Percentiles rank a stretch among this genome's conserved stretches.
These are phyloP conservation scores for Schwanniomyces etchellsii DNA, from an alignment of 1,139 yeast genomes.

Conservation along the genomic window DNA sequence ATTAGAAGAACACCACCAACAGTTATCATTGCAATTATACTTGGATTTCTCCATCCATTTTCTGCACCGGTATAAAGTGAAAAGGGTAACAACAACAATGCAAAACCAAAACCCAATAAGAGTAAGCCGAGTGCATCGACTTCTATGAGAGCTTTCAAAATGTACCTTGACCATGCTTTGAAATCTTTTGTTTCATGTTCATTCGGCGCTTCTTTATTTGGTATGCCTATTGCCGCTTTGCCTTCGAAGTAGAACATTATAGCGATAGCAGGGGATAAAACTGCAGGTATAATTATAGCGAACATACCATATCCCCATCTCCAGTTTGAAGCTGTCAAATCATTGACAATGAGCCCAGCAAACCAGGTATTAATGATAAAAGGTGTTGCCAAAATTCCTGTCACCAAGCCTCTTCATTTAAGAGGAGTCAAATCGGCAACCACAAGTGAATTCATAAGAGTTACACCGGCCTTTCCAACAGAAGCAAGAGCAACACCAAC, in stretches of 20 bases:
- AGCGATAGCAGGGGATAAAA: constrained; percentile 20
- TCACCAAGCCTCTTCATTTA: constrained; percentile 25
- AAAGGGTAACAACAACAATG: constrained; percentile 27
- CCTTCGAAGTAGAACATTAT: constrained; percentile 22
- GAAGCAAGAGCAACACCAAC: constrained; percentile 5
- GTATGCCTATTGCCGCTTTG: constrained; percentile 13
- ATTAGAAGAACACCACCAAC: constrained; percentile 27
- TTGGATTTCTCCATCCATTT: constrained; percentile 31
- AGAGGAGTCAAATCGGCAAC: constrained; percentile 28
- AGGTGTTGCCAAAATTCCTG: constrained; percentile 20
- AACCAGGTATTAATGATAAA: constrained; percentile 28
- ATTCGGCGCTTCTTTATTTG: constrained; percentile 3
- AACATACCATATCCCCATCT: constrained; percentile 37
- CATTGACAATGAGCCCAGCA: constrained; percentile 23
- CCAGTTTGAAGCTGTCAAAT: constrained; percentile 22
- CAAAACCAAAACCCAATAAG: constrained; percentile 29
- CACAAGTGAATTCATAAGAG: not conserved
- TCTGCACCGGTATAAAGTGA: constrained; percentile 17
- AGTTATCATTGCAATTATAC: constrained; percentile 31
- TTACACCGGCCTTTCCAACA: constrained; percentile 15
- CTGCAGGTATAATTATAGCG: constrained; percentile 27
- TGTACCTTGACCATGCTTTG: constrained; percentile 2
- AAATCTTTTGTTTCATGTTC: not conserved
- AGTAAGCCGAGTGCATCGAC: constrained; percentile 28
- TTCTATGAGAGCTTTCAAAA: no score